Evolutionary conservation across 352 stramenopile species (phyloP).

Genomic region (Pythium graminicola): DNA sequence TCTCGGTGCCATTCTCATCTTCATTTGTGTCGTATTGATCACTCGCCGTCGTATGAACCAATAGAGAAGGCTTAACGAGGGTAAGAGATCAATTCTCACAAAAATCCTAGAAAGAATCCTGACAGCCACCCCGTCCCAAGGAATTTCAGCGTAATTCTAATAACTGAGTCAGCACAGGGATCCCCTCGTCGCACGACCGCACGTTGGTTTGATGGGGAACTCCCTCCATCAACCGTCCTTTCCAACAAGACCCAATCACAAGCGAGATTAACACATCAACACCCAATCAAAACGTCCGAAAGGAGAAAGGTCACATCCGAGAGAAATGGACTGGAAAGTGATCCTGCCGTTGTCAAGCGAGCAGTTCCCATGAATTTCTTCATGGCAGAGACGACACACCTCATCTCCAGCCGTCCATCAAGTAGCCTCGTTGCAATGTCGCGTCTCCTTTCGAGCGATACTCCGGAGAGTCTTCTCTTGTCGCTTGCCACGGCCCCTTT

Average conservation of each 20-base stretch:
- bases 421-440: not conserved
- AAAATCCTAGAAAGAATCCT: too few relatives aligned
- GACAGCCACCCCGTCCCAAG: too few relatives aligned
- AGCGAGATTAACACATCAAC: not conserved
- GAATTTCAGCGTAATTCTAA: too few relatives aligned
- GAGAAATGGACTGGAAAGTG: not conserved
- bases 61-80: too few relatives aligned
- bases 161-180: too few relatives aligned
- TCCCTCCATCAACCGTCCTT: too few relatives aligned
- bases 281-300: not conserved
- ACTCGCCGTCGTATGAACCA: slow-evolving; percentile 15
- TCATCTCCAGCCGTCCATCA: not conserved
- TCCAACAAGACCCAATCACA: not conserved
- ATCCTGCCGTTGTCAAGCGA: slow-evolving; percentile 1
- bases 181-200: too few relatives aligned
- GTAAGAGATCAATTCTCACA: too few relatives aligned
- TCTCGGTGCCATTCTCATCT: slow-evolving; percentile 30
- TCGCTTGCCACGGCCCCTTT: not conserved
- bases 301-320: not conserved
- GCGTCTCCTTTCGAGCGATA: not conserved
- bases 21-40: slow-evolving; percentile 31
- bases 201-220: too few relatives aligned
- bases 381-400: not conserved
- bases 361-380: not conserved
- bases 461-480: not conserved